These are phyloP conservation scores for Gracilaria caudata DNA, from an alignment of 23 red algal genomes.

Conservation along the genomic window DNA sequence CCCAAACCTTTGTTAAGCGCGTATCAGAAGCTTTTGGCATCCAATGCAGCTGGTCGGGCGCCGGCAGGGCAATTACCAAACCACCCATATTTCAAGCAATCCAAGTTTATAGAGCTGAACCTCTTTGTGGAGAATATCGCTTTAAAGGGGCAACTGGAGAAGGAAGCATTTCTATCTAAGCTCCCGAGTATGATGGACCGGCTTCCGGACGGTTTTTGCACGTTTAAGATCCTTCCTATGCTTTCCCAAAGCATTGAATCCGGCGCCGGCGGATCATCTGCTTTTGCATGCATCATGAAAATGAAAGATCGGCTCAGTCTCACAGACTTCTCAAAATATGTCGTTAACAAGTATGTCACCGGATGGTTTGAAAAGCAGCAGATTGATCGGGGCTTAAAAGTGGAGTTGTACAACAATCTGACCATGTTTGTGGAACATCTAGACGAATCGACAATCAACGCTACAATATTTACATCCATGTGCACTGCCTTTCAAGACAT, in stretches of 20 bases:
- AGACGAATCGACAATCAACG: constrained; percentile 70
- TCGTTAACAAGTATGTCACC: constrained; percentile 73
- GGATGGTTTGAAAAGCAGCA: constrained; percentile 67
- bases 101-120: constrained; percentile 85
- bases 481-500: constrained; percentile 72
- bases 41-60: constrained; percentile 67
- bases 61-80: constrained; percentile 60
- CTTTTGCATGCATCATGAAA: constrained; percentile 69
- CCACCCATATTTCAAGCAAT: constrained; percentile 68
- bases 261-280: constrained; percentile 53
- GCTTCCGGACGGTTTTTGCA: constrained; percentile 85
- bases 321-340: constrained; percentile 54
- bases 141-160: constrained; percentile 82
- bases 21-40: constrained; percentile 89
- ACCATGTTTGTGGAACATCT: constrained; percentile 65
- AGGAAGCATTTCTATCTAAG: constrained; percentile 75
- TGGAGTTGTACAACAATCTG: constrained; percentile 75
- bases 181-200: constrained; percentile 66
- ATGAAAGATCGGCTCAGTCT: constrained; percentile 62
- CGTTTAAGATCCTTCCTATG: constrained; percentile 86
- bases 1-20: constrained; percentile 77
- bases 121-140: constrained; percentile 92
- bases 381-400: constrained; percentile 65
- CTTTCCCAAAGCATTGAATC: constrained; percentile 68
- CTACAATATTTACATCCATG: constrained; percentile 81